Percentiles rank a stretch among this genome's conserved stretches.
phyloP scores from a whole-genome alignment of 257 asterid species.

The Hygrophila difformis region DNA sequence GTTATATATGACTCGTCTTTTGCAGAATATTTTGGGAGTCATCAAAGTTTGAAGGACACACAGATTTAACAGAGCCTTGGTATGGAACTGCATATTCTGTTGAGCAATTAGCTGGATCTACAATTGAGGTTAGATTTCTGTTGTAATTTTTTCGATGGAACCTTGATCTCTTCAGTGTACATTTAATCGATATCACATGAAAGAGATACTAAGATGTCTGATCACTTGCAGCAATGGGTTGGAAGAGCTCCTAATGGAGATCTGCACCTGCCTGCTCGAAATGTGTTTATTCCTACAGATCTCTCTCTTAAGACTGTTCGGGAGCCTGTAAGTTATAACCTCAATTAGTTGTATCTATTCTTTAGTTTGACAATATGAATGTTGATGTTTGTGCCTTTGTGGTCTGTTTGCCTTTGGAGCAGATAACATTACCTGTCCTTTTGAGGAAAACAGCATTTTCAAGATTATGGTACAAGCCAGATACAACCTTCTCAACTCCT shows the following conservation, averaged over 20 bases:
- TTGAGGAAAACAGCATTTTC: conserved; percentile 76
- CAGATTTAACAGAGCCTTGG: conserved; percentile 76
- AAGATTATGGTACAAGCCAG: conserved; percentile 95
- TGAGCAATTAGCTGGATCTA: conserved; percentile 50
- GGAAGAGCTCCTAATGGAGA: conserved; percentile 53
- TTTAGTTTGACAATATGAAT: conserved; percentile 12
- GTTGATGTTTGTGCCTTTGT: conserved; percentile 25
- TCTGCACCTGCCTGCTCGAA: conserved; percentile 69
- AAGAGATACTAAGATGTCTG: conserved; percentile 15
- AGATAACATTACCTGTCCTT: conserved; percentile 58
- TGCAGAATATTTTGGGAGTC: conserved; percentile 96
- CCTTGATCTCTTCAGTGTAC: not conserved
- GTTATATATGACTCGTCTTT: conserved; percentile 14
- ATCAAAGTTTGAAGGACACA: conserved; percentile 67
- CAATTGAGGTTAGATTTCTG: conserved; percentile 60
- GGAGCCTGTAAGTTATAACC: conserved; percentile 43
- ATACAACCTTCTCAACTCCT: conserved; percentile 71
- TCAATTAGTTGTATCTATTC: conserved; percentile 5
- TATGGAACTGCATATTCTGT: conserved; percentile 81
- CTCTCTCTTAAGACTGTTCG: conserved; percentile 59
- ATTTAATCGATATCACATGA: conserved; percentile 2
- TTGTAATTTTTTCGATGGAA: conserved; percentile 10
- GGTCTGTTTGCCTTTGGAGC: conserved; percentile 25
- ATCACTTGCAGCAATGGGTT: conserved; percentile 63
- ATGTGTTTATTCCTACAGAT: conserved; percentile 90